Evolutionary conservation across 2,329 filamentous ascomycete genomes (phyloP).

Genomic region (Hymenotorrendiella dingleyae): DNA sequence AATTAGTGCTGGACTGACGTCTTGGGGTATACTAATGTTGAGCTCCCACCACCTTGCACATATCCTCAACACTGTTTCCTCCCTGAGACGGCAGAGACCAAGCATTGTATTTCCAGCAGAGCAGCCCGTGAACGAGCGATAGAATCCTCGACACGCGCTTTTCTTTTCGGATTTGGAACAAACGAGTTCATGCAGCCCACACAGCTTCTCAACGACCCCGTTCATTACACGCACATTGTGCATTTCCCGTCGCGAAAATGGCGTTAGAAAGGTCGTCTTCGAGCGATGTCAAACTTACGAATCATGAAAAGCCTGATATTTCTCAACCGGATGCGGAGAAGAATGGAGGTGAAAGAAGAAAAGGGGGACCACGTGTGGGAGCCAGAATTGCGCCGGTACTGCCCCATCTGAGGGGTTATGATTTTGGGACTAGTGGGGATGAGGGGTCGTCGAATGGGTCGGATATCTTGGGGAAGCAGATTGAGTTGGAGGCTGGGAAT

Average conservation of each 20-base stretch:
- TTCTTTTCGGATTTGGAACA: neutral
- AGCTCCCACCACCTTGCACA: too few species aligned
- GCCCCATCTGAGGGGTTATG: slow-evolving; percentile 25
- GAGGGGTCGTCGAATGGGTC: too few species aligned
- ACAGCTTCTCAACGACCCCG: slow-evolving; percentile 9
- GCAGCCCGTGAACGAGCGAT: slow-evolving; percentile 10
- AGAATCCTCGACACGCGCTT: slow-evolving; percentile 9
- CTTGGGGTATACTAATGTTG: too few species aligned
- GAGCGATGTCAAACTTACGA: slow-evolving; percentile 1
- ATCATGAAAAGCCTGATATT: too few species aligned
- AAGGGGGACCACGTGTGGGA: slow-evolving; percentile 14
- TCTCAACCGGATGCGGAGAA: slow-evolving; percentile 14
- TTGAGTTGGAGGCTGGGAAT: slow-evolving; percentile 69
- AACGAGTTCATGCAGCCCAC: slow-evolving; percentile 15
- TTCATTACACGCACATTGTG: slow-evolving; percentile 21
- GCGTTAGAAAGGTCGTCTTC: slow-evolving; percentile 20
- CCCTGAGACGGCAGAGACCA: too few species aligned
- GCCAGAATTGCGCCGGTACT: slow-evolving; percentile 28
- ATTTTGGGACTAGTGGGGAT: slow-evolving; percentile 20
- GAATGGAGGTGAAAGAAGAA: neutral
- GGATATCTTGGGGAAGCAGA: slow-evolving; percentile 51
- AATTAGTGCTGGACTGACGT: too few species aligned
- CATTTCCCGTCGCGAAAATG: slow-evolving; percentile 30
- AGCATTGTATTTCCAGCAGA: too few species aligned
- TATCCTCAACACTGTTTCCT: too few species aligned